phyloP scores from a whole-genome alignment of 1,284 basidiomycete genomes.

The Agroathelia rolfsii region DNA sequence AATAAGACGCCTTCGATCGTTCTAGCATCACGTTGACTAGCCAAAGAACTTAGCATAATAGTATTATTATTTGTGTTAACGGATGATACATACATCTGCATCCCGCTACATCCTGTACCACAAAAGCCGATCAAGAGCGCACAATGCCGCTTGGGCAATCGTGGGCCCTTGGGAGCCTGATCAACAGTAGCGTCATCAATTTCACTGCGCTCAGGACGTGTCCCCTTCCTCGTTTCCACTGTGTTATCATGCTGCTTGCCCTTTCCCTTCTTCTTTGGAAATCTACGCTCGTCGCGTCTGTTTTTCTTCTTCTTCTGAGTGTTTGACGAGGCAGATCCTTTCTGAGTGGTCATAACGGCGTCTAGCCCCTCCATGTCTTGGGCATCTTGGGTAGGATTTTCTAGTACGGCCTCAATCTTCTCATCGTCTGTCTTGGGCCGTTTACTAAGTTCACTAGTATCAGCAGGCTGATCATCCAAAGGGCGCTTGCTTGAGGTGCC shows the following conservation, averaged over 20 bases:
- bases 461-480: no score
- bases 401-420: no score
- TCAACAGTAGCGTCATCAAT: constrained; percentile 17
- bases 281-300: constrained; percentile 6
- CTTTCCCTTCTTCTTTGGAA: constrained; percentile 18
- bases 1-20: constrained; percentile 94
- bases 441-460: no score
- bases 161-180: constrained; percentile 25
- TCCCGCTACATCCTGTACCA: constrained; percentile 80
- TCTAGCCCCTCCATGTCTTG: no score
- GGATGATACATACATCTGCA: constrained; percentile 76
- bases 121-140: constrained; percentile 73
- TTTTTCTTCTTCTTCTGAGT: constrained; percentile 3
- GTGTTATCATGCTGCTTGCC: constrained; percentile 20
- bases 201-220: constrained; percentile 19
- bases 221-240: constrained; percentile 22
- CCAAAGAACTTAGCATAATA: constrained; percentile 7
- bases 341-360: no score
- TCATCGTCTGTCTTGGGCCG: no score
- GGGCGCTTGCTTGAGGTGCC: no score
- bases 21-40: constrained; percentile 48
- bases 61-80: background rate
- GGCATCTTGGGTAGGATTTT: no score
- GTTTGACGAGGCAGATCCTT: no score
- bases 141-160: constrained; percentile 65